Evolutionary conservation across 2,329 filamentous ascomycete species (phyloP).

Genomic region (Neophaeococcomyces mojaviensis): DNA sequence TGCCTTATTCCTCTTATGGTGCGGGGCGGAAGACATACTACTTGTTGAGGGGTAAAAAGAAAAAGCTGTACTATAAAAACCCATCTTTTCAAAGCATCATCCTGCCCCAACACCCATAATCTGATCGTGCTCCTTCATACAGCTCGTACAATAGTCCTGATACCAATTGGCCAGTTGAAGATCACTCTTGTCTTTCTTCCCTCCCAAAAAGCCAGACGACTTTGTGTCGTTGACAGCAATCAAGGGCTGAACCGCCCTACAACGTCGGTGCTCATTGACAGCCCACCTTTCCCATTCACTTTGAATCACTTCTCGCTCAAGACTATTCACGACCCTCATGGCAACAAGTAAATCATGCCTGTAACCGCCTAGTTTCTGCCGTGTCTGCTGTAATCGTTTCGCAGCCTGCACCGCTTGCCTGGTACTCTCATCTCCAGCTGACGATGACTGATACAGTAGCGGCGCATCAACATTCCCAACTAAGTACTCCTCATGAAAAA

Average conservation of each 20-base stretch:
- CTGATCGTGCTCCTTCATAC: constrained; percentile 29
- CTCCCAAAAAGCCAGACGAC: constrained; percentile 23
- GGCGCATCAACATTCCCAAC: constrained; percentile 28
- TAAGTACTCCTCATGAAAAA: constrained; percentile 36
- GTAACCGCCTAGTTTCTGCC: constrained; percentile 74
- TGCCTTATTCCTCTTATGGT: too few species aligned
- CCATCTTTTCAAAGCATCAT: background rate
- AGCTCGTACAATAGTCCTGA: constrained; percentile 56
- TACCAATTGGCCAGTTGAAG: constrained; percentile 40
- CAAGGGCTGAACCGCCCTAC: constrained; percentile 54
- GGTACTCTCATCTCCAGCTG: too few species aligned
- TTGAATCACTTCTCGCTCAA: constrained; percentile 77
- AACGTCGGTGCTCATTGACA: constrained; percentile 66
- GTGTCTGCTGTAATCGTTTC: constrained; percentile 65
- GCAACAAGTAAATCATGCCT: constrained; percentile 87
- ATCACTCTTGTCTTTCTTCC: constrained; percentile 20
- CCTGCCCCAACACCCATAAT: constrained; percentile 5
- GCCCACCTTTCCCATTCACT: constrained; percentile 95
- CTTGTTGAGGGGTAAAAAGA: too few species aligned
- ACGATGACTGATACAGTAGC: constrained; percentile 20
- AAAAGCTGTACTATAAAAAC: too few species aligned
- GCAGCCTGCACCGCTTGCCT: constrained; percentile 49
- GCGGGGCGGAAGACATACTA: too few species aligned
- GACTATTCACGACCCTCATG: constrained; percentile 78
- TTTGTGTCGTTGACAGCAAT: constrained; percentile 28